phyloP scores from a whole-genome alignment of 306 rosid species.

The Hippophae tibetana region DNA sequence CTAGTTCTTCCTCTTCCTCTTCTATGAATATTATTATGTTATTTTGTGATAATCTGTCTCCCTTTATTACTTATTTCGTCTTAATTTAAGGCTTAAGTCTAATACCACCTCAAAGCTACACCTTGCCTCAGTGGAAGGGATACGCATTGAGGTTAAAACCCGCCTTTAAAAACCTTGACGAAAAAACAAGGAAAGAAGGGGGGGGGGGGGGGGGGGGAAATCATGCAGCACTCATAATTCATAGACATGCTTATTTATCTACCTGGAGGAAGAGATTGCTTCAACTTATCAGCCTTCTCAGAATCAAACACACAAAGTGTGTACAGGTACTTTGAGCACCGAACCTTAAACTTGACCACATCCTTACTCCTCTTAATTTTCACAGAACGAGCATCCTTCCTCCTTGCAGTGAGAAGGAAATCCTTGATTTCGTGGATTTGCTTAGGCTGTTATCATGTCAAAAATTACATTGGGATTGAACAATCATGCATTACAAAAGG shows the following conservation, averaged over 20 bases:
- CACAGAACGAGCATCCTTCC: constrained; percentile 82
- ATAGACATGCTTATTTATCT: too few relatives aligned
- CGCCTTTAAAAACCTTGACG: background rate
- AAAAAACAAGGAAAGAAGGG: background rate
- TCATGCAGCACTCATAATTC: constrained; percentile 5
- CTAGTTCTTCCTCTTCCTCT: too few relatives aligned
- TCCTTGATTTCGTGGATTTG: constrained; percentile 90
- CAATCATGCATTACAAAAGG: too few relatives aligned
- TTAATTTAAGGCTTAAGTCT: too few relatives aligned
- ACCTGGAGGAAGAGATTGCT: constrained; percentile 93
- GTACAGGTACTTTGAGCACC: constrained; percentile 90
- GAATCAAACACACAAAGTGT: constrained; percentile 71
- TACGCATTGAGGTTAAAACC: too few relatives aligned
- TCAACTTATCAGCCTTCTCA: constrained; percentile 80
- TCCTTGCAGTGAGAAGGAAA: constrained; percentile 79
- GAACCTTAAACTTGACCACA: constrained; percentile 79
- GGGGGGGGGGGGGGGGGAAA: background rate
- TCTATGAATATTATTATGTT: too few relatives aligned
- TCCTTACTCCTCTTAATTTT: constrained; percentile 76
- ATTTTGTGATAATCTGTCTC: too few relatives aligned
- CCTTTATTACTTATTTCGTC: too few relatives aligned
- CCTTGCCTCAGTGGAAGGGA: too few relatives aligned
- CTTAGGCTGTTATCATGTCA: constrained; percentile 48
- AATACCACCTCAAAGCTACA: too few relatives aligned
- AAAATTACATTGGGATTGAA: background rate